These are phyloP conservation scores for Amanita subjunquillea DNA, from an alignment of 768 basidiomycete genomes.

Conservation along the genomic window DNA sequence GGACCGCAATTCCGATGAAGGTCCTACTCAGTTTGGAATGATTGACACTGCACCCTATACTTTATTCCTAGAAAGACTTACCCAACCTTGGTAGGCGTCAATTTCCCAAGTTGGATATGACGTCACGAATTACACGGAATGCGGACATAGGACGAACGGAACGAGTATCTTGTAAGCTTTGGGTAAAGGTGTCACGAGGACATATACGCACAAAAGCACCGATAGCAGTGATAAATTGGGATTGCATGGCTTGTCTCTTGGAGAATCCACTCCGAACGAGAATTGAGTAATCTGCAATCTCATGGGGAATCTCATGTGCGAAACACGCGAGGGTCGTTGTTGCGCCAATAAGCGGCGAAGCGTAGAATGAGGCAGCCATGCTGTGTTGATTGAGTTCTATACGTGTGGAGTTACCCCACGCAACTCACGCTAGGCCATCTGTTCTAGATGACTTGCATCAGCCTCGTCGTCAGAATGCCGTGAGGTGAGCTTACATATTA, in stretches of 20 bases:
- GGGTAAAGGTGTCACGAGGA: background rate
- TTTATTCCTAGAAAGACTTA: conserved; percentile 11
- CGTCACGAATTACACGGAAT: conserved; percentile 6
- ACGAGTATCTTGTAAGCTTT: background rate
- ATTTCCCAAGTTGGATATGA: background rate
- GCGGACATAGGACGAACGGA: background rate
- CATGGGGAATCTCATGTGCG: conserved; percentile 91
- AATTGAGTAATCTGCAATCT: conserved; percentile 97
- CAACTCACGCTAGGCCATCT: conserved; percentile 80
- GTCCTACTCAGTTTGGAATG: conserved; percentile 34
- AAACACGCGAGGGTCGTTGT: conserved; percentile 94
- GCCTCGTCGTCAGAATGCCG: too few species aligned
- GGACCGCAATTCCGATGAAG: conserved; percentile 82
- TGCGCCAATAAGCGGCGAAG: conserved; percentile 87
- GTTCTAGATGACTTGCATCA: conserved; percentile 38
- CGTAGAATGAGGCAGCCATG: conserved; percentile 95
- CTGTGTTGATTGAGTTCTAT: conserved; percentile 23
- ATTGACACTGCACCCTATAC: background rate
- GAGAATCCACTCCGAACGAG: conserved; percentile 83
- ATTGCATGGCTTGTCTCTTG: conserved; percentile 87
- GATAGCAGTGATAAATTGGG: conserved; percentile 84
- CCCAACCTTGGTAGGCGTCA: conserved; percentile 27
- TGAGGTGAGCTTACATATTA: conserved; percentile 57
- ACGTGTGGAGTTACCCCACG: background rate
- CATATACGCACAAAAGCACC: conserved; percentile 75